Conservation (phyloP, 345 rosid genomes). For the Eucalyptus pauciflora region DNA sequence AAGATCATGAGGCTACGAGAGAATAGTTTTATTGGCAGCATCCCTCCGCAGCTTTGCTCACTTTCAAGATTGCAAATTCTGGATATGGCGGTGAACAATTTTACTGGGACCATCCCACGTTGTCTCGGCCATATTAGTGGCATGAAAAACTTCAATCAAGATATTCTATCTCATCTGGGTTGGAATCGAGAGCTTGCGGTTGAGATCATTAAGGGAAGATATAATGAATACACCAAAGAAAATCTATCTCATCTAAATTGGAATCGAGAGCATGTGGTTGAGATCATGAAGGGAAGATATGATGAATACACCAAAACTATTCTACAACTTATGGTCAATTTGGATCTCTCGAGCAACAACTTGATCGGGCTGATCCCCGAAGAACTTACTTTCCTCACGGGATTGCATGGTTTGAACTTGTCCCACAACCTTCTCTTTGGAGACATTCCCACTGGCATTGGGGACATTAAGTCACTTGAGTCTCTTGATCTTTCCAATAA, state of each 20-base stretch:
- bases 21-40: not conserved
- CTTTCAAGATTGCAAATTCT: not conserved
- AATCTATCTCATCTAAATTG: not conserved
- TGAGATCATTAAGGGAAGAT: conserved; percentile 1
- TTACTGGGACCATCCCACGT: not conserved
- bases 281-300: not conserved
- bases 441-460: not conserved
- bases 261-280: not conserved
- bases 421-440: conserved; percentile 7
- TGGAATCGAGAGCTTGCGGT: not conserved
- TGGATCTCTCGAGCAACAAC: conserved; percentile 13
- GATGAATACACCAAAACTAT: not conserved
- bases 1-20: not conserved
- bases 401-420: conserved; percentile 10
- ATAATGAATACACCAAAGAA: not conserved
- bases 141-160: not conserved
- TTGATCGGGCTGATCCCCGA: conserved; percentile 3
- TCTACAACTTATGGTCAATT: not conserved
- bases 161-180: not conserved
- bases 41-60: conserved; percentile 3
- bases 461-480: conserved; percentile 1
- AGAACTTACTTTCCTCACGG: not conserved
- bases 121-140: not conserved
- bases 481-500: conserved; percentile 15
- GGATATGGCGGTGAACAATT: not conserved